Percentiles rank a stretch among this genome's conserved stretches.
Conservation (phyloP, 1,284 basidiomycete species). For the Stygiomarasmius scandens region DNA sequence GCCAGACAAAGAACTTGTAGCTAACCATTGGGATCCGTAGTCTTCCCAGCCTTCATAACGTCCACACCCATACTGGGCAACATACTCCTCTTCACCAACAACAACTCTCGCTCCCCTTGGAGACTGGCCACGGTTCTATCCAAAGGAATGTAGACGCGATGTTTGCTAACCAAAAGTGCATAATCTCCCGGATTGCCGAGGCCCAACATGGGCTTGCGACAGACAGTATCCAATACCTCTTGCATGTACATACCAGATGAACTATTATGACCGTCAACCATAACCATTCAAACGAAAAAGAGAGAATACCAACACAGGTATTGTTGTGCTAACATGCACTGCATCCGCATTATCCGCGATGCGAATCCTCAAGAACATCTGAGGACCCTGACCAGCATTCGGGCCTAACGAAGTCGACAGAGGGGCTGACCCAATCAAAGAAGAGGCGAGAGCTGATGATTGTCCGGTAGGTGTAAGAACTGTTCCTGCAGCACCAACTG, state of each 20-base stretch:
- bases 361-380: constrained; percentile 78
- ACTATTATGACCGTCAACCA: constrained; percentile 44
- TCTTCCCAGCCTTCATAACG: constrained; percentile 60
- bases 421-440: constrained; percentile 40
- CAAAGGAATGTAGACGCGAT: constrained; percentile 85
- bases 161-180: constrained; percentile 78
- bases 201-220: constrained; percentile 71
- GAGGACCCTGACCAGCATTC: constrained; percentile 71
- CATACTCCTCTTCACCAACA: constrained; percentile 80
- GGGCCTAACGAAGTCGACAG: constrained; percentile 69
- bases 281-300: background rate
- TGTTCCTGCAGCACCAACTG: constrained; percentile 27
- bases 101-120: constrained; percentile 84
- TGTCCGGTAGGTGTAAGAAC: constrained; percentile 22
- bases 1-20: constrained; percentile 9
- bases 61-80: constrained; percentile 72
- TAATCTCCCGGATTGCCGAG: constrained; percentile 81
- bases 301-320: constrained; percentile 71
- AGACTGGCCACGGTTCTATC: constrained; percentile 95
- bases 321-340: constrained; percentile 83
- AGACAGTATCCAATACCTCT: constrained; percentile 89
- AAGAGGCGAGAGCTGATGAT: constrained; percentile 32
- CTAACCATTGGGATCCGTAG: constrained; percentile 90
- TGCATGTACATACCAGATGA: constrained; percentile 97
- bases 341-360: constrained; percentile 79